Evolutionary conservation across 2,329 filamentous ascomycete genomes (phyloP).

Genomic region (Geoglossum cookeanum): DNA sequence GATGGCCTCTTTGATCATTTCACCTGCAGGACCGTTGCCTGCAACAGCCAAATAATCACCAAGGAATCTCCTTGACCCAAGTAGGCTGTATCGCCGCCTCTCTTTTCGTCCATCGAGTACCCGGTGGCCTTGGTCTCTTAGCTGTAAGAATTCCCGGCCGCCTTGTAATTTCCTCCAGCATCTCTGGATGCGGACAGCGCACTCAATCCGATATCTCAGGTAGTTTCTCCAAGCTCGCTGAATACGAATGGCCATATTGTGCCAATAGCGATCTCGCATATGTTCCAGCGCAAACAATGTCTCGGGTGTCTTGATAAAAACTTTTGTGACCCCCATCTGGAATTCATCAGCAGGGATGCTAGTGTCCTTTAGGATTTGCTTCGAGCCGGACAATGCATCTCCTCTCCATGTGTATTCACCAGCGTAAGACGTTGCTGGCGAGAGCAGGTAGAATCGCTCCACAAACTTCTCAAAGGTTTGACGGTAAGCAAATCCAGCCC

Average conservation of each 20-base stretch:
- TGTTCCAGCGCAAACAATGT: slow-evolving; percentile 92
- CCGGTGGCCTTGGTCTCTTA: slow-evolving; percentile 73
- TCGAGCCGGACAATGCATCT: slow-evolving; percentile 68
- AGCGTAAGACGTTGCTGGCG: slow-evolving; percentile 85
- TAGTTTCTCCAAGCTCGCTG: slow-evolving; percentile 96
- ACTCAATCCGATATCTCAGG: slow-evolving; percentile 77
- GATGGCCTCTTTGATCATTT: background rate
- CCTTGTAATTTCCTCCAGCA: slow-evolving; percentile 91
- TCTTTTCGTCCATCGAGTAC: slow-evolving; percentile 76
- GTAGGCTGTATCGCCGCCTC: slow-evolving; percentile 70
- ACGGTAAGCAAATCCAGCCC: slow-evolving; percentile 90
- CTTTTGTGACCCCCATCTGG: slow-evolving; percentile 92
- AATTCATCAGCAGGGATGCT: slow-evolving; percentile 90
- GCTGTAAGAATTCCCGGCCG: slow-evolving; percentile 70
- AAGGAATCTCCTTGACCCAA: slow-evolving; percentile 80
- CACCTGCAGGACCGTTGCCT: slow-evolving; percentile 27
- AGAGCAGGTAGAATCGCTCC: slow-evolving; percentile 88
- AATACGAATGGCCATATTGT: slow-evolving; percentile 97
- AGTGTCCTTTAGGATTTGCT: slow-evolving; percentile 87
- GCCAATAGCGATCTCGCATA: slow-evolving; percentile 96
- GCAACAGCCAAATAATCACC: slow-evolving; percentile 88
- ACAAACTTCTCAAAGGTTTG: slow-evolving; percentile 97
- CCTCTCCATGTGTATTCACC: slow-evolving; percentile 95
- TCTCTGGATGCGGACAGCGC: slow-evolving; percentile 79
- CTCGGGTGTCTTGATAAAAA: slow-evolving; percentile 95